phyloP scores from a whole-genome alignment of 495 filamentous ascomycete species.

The Talaromyces stipitatus region DNA sequence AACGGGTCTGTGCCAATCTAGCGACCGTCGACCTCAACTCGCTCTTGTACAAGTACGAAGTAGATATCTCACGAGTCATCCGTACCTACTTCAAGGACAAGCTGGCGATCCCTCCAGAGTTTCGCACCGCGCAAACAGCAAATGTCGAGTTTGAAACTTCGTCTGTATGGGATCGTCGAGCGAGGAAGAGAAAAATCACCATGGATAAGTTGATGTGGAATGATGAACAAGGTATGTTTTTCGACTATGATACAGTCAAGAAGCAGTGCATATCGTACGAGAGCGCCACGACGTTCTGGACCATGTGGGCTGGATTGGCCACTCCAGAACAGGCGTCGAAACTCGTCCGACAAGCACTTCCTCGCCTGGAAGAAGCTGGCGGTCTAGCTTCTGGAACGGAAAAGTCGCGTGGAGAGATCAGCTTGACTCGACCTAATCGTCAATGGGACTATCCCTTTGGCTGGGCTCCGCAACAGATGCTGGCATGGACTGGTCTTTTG shows the following conservation, averaged over 20 bases:
- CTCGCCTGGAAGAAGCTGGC: conserved; percentile 77
- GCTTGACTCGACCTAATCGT: conserved; percentile 76
- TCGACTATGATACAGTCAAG: conserved; percentile 86
- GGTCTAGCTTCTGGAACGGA: conserved; percentile 87
- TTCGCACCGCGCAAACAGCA: conserved; percentile 50
- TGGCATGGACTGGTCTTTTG: conserved; percentile 87
- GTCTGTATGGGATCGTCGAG: conserved; percentile 78
- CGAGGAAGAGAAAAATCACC: conserved; percentile 64
- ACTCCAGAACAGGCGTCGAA: conserved; percentile 69
- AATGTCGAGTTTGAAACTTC: conserved; percentile 67
- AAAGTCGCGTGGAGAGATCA: conserved; percentile 70
- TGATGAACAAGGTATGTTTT: conserved; percentile 85
- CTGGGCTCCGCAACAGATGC: conserved; percentile 97
- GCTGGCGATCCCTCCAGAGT: conserved; percentile 71
- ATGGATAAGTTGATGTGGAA: conserved; percentile 93
- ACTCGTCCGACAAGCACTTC: conserved; percentile 69
- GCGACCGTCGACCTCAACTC: conserved; percentile 94
- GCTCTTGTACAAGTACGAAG: conserved; percentile 91
- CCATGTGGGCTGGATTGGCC: conserved; percentile 87
- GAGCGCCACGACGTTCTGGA: conserved; percentile 87
- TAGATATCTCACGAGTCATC: conserved; percentile 79
- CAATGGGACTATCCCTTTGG: conserved; percentile 99
- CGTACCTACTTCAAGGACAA: conserved; percentile 72
- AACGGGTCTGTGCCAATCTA: conserved; percentile 77
- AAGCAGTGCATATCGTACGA: conserved; percentile 73